Conservation (phyloP, 148 eudicot genomes). For the Persicaria maculosa region DNA sequence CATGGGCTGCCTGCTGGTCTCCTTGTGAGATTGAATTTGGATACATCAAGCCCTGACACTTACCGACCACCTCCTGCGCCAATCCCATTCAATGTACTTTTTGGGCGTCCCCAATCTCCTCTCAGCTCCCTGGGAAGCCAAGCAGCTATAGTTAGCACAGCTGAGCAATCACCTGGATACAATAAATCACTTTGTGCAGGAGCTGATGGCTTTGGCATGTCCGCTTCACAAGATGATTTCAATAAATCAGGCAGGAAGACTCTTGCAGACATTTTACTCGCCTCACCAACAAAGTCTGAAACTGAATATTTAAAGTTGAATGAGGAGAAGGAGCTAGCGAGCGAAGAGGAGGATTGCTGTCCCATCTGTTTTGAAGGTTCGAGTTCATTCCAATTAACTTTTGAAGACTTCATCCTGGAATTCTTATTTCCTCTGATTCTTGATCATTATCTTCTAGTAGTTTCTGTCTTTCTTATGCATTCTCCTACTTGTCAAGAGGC, state of each 20-base stretch:
- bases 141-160: conserved; percentile 22
- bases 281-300: conserved; percentile 56
- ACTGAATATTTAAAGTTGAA: conserved; percentile 35
- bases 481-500: not conserved
- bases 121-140: conserved; percentile 25
- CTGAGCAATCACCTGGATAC: conserved; percentile 23
- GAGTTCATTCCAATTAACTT: not conserved
- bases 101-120: conserved; percentile 57
- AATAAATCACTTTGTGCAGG: conserved; percentile 18
- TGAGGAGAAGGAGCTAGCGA: conserved; percentile 23
- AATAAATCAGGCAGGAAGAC: conserved; percentile 32
- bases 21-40: conserved; percentile 58
- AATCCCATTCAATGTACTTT: conserved; percentile 67
- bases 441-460: not conserved
- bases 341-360: conserved; percentile 75
- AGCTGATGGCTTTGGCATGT: conserved; percentile 23
- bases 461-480: not conserved
- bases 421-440: not conserved
- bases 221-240: conserved; percentile 20
- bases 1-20: conserved; percentile 48
- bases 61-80: conserved; percentile 81
- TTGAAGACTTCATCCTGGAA: not conserved
- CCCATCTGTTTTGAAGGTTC: conserved; percentile 94
- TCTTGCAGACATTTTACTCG: conserved; percentile 37
- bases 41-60: conserved; percentile 76